Base-by-base conservation (phyloP, 2,329 filamentous ascomycete species). In the Claviceps lovelessii region DNA sequence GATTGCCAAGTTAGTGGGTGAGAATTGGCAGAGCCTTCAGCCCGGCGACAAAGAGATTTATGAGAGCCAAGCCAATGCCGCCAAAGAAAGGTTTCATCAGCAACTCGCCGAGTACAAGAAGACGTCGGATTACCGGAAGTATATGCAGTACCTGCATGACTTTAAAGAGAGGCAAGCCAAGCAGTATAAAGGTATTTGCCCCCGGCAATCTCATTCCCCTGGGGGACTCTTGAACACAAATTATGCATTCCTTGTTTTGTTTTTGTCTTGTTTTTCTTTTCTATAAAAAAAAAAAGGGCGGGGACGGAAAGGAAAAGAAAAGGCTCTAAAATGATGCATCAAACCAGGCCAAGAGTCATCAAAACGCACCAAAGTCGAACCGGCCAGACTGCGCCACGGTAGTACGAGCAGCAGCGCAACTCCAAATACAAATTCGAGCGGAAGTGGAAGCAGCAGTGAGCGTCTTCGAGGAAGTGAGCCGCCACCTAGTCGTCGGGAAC, bases 1-100 rank as follows among this genome's bases (percentile, higher is more conserved):
- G 63, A 90, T 91, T 58, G 87, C 87, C 11, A 90, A 90, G 63
- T 72, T 89, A 1, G 87, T 90, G 1, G 87, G 87, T 7, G 86
- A 91, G 64, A 81, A 86, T 63, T 91, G 87, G 87, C 87, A 91
- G 64, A 83, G 80, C 53, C 70, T 91, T 9, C 74, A 79, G 2
- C 74, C 80, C 0, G 68, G 73, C 0, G 83, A 87, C 60, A 86
- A 87, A 62, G 86, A 89, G 63, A 75, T 77, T 0, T 91, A 79
- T 61, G 87, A 91, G 66, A 78, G 77, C 44, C 81, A 86, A 63
- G 86, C 87, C 29, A 83, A 84, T 56, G 69, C 76, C 17, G 84
- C 84, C 31, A 91, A 91, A 68, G 86, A 90, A 60, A 85, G 77
- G 60, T 91, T 89, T 64, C 85, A 86, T 60, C 74, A 77, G n/a